These are phyloP conservation scores for Evernia prunastri DNA, from an alignment of 495 filamentous ascomycete genomes.

Conservation along the genomic window DNA sequence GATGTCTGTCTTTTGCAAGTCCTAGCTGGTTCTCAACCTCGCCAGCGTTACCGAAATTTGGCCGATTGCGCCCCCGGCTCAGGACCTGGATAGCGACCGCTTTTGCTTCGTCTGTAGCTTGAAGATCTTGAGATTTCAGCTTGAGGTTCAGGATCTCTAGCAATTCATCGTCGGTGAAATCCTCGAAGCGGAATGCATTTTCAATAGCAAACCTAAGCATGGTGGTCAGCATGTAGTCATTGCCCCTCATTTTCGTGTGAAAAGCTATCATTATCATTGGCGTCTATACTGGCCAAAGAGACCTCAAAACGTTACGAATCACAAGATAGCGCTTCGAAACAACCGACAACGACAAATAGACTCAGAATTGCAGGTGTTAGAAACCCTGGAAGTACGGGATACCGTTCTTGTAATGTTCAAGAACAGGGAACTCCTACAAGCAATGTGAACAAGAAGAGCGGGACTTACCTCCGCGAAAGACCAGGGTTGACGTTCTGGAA, in stretches of 20 bases:
- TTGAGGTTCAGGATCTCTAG: slow-evolving; percentile 52
- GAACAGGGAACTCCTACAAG: too few species aligned
- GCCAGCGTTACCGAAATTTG: slow-evolving; percentile 52
- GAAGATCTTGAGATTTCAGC: slow-evolving; percentile 41
- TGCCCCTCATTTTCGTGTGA: too few species aligned
- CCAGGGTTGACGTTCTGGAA: slow-evolving; percentile 78
- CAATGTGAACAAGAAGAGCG: neutral
- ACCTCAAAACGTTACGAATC: too few species aligned
- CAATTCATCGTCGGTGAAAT: slow-evolving; percentile 57
- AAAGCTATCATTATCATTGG: too few species aligned
- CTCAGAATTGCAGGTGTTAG: too few species aligned
- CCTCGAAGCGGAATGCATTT: slow-evolving; percentile 62
- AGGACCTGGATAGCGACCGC: slow-evolving; percentile 39
- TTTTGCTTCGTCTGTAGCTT: slow-evolving; percentile 37
- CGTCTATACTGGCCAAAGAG: too few species aligned
- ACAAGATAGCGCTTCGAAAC: too few species aligned
- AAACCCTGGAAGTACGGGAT: too few species aligned
- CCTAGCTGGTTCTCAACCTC: slow-evolving; percentile 61
- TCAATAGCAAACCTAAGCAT: slow-evolving; percentile 52
- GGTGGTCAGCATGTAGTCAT: neutral
- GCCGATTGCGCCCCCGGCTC: slow-evolving; percentile 37
- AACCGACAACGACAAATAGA: too few species aligned
- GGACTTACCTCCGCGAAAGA: slow-evolving; percentile 41
- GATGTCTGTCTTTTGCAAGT: slow-evolving; percentile 51
- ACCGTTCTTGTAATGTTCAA: too few species aligned